These are phyloP conservation scores for Camellia sinensis DNA, from an alignment of 148 eudicot species.

Conservation along the genomic window DNA sequence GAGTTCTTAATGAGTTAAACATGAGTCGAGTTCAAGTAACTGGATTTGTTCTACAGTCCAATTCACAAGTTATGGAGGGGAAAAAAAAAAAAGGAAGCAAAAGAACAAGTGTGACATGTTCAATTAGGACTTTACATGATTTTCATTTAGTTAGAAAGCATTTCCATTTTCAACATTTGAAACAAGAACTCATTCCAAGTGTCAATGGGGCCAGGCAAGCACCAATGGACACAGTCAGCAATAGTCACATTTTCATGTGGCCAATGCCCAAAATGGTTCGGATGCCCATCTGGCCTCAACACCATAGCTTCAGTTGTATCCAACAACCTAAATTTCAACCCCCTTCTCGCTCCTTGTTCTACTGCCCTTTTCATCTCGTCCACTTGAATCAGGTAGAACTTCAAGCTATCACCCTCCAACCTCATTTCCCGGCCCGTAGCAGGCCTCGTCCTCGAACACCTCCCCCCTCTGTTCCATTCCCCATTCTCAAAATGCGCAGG, in stretches of 20 bases:
- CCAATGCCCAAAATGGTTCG: constrained; percentile 48
- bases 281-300: constrained; percentile 46
- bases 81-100: too few species aligned
- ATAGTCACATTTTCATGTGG: constrained; percentile 41
- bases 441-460: constrained; percentile 34
- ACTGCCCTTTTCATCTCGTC: constrained; percentile 42
- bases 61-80: too few species aligned
- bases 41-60: too few species aligned
- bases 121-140: too few species aligned
- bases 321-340: constrained; percentile 27
- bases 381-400: constrained; percentile 42
- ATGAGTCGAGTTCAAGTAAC: too few species aligned
- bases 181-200: constrained; percentile 23
- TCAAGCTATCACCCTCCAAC: constrained; percentile 32
- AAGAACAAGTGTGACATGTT: too few species aligned
- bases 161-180: neutral
- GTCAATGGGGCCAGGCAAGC: constrained; percentile 64
- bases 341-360: constrained; percentile 27
- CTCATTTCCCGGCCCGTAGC: constrained; percentile 19
- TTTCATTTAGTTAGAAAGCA: too few species aligned
- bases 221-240: constrained; percentile 77
- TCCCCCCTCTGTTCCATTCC: constrained; percentile 46
- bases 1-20: too few species aligned
- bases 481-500: constrained; percentile 44
- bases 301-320: constrained; percentile 44